phyloP scores from a whole-genome alignment of 345 rosid genomes.

The Eucalyptus curtisii region DNA sequence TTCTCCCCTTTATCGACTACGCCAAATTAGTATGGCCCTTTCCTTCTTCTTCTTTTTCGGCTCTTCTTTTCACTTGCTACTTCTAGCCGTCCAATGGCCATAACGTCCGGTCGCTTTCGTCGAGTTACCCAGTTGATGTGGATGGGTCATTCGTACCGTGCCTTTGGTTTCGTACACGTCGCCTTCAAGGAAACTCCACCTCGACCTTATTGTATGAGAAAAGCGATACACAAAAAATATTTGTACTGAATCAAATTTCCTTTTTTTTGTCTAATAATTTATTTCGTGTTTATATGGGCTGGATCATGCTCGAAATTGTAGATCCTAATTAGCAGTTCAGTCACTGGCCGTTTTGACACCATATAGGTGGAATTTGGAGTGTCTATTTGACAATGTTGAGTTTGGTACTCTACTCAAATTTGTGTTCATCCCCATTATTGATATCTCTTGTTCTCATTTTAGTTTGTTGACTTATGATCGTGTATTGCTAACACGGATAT shows the following conservation, averaged over 20 bases:
- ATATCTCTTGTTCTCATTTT: neutral
- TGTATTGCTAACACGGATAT: neutral
- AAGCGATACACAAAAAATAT: neutral
- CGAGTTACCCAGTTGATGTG: neutral
- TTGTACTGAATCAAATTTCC: neutral
- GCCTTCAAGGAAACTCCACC: neutral
- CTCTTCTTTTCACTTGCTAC: neutral
- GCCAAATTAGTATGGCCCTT: neutral
- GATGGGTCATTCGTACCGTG: neutral
- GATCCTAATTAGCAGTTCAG: neutral
- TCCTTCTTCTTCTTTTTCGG: neutral
- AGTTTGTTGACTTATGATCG: neutral
- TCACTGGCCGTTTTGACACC: neutral
- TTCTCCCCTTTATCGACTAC: neutral
- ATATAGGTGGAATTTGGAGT: neutral
- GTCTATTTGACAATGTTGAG: neutral
- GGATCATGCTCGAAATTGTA: neutral
- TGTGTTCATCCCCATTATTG: neutral
- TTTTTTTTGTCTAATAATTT: neutral
- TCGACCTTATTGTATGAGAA: neutral
- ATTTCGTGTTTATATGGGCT: neutral
- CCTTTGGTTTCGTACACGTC: neutral
- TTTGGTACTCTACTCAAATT: neutral
- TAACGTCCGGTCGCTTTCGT: neutral
- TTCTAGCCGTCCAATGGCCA: neutral